phyloP scores from a whole-genome alignment of 2,329 filamentous ascomycete genomes.

The Fusarium longipes region DNA sequence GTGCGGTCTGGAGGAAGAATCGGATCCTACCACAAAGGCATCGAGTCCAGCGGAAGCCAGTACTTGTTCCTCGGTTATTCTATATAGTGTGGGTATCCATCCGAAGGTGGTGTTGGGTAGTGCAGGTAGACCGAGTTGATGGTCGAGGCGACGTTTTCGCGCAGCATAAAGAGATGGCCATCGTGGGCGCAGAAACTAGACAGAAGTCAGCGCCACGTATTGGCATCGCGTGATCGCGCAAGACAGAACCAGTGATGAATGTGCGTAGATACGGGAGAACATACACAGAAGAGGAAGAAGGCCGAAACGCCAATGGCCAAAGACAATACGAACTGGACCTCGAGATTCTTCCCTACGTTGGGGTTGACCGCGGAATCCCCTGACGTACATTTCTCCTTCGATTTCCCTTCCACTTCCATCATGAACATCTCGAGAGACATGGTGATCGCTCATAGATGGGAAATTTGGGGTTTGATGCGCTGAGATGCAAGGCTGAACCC shows the following conservation, averaged over 20 bases:
- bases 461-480: conserved; percentile 18
- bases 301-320: conserved; percentile 75
- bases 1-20: neutral
- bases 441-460: conserved; percentile 7
- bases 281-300: conserved; percentile 80
- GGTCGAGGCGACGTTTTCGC: conserved; percentile 78
- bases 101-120: conserved; percentile 88
- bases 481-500: conserved; percentile 36
- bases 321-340: conserved; percentile 79
- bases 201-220: neutral
- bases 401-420: neutral
- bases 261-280: conserved; percentile 43
- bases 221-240: too few species aligned
- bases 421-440: conserved; percentile 13
- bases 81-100: conserved; percentile 90
- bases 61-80: conserved; percentile 88
- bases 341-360: conserved; percentile 56
- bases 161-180: conserved; percentile 94
- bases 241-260: neutral
- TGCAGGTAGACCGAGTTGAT: conserved; percentile 72
- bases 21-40: conserved; percentile 80
- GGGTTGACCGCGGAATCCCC: conserved; percentile 40
- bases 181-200: conserved; percentile 83
- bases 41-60: conserved; percentile 91
- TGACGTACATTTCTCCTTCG: neutral